A percentile compares a stretch with the other conserved stretches of the same genome.
Conservation (phyloP, 1,139 yeast species). For the Suhomyces kunorum region DNA sequence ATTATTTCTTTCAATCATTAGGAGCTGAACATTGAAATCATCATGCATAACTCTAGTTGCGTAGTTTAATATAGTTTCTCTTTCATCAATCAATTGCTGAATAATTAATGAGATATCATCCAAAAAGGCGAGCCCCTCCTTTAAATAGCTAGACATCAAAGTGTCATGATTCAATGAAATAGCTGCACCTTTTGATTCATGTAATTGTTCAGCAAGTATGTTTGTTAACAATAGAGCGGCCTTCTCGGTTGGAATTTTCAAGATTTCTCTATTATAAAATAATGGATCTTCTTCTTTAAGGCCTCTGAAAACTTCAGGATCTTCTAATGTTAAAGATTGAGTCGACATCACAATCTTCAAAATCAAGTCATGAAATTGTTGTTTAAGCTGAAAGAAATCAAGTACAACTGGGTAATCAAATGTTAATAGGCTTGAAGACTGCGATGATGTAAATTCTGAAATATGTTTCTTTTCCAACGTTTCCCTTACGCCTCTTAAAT, state of each 20-base stretch:
- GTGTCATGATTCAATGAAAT: slow-evolving; percentile 53
- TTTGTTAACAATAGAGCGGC: slow-evolving; percentile 50
- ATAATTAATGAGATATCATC: slow-evolving; percentile 47
- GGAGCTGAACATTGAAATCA: slow-evolving; percentile 62
- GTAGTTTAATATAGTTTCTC: slow-evolving; percentile 68
- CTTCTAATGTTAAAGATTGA: slow-evolving; percentile 69
- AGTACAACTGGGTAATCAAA: slow-evolving; percentile 64
- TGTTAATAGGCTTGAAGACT: slow-evolving; percentile 29
- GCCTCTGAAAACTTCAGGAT: slow-evolving; percentile 70
- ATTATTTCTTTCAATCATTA: slow-evolving; percentile 62
- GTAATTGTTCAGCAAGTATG: slow-evolving; percentile 47
- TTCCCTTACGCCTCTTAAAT: slow-evolving; percentile 16
- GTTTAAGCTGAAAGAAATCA: slow-evolving; percentile 77
- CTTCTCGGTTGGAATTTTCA: slow-evolving; percentile 49
- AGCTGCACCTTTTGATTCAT: slow-evolving; percentile 41
- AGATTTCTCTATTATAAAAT: slow-evolving; percentile 42
- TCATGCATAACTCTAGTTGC: slow-evolving; percentile 79
- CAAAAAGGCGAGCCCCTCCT: slow-evolving; percentile 47
- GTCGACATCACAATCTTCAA: slow-evolving; percentile 65
- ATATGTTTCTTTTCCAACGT: slow-evolving; percentile 12
- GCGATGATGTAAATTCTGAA: slow-evolving; percentile 6
- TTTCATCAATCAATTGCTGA: slow-evolving; percentile 63
- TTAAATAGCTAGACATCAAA: slow-evolving; percentile 46
- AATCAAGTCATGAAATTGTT: slow-evolving; percentile 65
- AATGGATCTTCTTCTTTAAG: slow-evolving; percentile 58